Evolutionary conservation across 73 alveolate species (phyloP), one percentile per base, ranked within the genome.

Genomic region (Effrenium voratum): DNA sequence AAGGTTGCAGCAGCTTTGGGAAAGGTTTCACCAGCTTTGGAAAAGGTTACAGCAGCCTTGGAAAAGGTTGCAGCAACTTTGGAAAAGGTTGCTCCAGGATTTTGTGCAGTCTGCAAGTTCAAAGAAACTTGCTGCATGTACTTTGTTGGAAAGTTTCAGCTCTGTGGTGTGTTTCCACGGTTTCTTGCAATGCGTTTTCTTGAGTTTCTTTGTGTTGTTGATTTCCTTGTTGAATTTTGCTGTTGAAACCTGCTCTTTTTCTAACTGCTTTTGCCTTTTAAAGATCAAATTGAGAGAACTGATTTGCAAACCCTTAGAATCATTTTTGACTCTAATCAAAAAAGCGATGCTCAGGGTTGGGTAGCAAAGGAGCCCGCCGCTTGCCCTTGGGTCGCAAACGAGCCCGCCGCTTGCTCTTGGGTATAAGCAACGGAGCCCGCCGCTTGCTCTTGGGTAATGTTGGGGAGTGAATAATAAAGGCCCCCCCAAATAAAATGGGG

Each of bases 331-430:
- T 73, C 84, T 13, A n/a, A 73, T 40, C 47, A n/a, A 73, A 36
- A 73, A 73, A n/a, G 84, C 84, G 55, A n/a, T 73, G 84, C 55
- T 36, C 84, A 73, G 52, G 84, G 52, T n/a, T n/a, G n/a, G n/a
- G n/a, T n/a, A n/a, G n/a, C n/a, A n/a, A n/a, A n/a, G n/a, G n/a
- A n/a, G n/a, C n/a, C n/a, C n/a, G n/a, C n/a, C n/a, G n/a, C n/a
- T n/a, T n/a, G n/a, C n/a, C n/a, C n/a, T n/a, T n/a, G n/a, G n/a
- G n/a, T n/a, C n/a, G n/a, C n/a, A n/a, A n/a, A n/a, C n/a, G n/a
- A n/a, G n/a, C n/a, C n/a, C n/a, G n/a, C n/a, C n/a, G n/a, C n/a
- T n/a, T n/a, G n/a, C n/a, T n/a, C n/a, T n/a, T n/a, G n/a, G n/a
- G n/a, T n/a, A n/a, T n/a, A n/a, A n/a, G n/a, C n/a, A n/a, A n/a